These are phyloP conservation scores for Diospyros lotus DNA, from an alignment of 148 eudicot genomes.

Conservation along the genomic window DNA sequence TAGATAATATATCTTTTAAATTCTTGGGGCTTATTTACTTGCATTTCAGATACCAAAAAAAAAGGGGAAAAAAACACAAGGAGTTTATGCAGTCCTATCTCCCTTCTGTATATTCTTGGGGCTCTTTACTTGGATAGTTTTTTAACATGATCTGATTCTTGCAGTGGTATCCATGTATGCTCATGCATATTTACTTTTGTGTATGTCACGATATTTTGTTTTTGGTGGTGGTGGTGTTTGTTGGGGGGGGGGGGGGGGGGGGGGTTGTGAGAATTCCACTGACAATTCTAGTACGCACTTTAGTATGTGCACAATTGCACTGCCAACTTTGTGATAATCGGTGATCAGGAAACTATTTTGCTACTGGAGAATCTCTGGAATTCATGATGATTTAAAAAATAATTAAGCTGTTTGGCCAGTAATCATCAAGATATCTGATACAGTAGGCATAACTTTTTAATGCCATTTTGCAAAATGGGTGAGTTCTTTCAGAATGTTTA, in stretches of 20 bases:
- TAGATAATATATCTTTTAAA: no score
- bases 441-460: not conserved
- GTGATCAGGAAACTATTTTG: not conserved
- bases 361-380: not conserved
- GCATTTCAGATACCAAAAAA: not conserved
- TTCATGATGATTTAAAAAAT: not conserved
- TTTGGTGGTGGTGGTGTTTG: not conserved
- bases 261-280: not conserved
- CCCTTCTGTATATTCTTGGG: no score
- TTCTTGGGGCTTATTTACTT: no score
- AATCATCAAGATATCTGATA: not conserved
- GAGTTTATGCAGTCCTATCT: no score
- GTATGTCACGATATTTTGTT: not conserved
- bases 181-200: no score
- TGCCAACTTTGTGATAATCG: not conserved
- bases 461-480: not conserved
- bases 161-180: no score
- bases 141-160: no score
- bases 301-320: not conserved
- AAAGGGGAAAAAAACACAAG: no score
- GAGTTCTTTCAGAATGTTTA: not conserved
- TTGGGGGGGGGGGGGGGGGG: not conserved
- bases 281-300: not conserved
- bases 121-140: no score
- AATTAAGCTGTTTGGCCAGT: not conserved